These are phyloP conservation scores for Boletus insuetus DNA, from an alignment of 768 basidiomycete genomes.

Conservation along the genomic window DNA sequence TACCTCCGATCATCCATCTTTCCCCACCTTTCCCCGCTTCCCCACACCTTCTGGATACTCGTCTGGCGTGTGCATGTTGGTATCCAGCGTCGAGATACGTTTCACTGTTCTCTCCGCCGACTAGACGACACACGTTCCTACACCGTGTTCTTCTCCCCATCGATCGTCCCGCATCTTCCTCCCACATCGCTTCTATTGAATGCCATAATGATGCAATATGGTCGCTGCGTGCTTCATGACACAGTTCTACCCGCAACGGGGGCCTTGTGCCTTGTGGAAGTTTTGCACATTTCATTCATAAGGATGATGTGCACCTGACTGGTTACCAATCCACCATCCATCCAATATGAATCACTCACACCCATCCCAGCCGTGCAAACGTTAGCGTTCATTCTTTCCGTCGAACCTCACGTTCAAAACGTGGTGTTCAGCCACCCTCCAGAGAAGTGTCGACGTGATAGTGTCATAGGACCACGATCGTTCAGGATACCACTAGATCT, in stretches of 20 bases:
- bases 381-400: background rate
- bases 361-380: background rate
- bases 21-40: constrained; percentile 28
- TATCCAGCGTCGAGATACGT: background rate
- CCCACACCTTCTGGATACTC: constrained; percentile 12
- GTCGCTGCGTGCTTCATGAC: constrained; percentile 9
- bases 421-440: background rate
- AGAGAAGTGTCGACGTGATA: background rate
- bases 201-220: constrained; percentile 22
- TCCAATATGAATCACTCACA: background rate
- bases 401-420: constrained; percentile 1
- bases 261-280: constrained; percentile 8
- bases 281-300: background rate
- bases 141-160: constrained; percentile 7
- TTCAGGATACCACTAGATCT: background rate
- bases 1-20: constrained; percentile 6
- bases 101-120: constrained; percentile 4
- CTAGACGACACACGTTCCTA: constrained; percentile 6
- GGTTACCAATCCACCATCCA: background rate
- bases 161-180: constrained; percentile 22
- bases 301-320: background rate
- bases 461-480: background rate
- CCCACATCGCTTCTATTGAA: constrained; percentile 18
- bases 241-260: constrained; percentile 5
- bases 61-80: background rate